Percentiles rank a stretch among this genome's conserved stretches.
These are phyloP conservation scores for Erysimum cheiri DNA, from an alignment of 441 rosid species.

Conservation along the genomic window DNA sequence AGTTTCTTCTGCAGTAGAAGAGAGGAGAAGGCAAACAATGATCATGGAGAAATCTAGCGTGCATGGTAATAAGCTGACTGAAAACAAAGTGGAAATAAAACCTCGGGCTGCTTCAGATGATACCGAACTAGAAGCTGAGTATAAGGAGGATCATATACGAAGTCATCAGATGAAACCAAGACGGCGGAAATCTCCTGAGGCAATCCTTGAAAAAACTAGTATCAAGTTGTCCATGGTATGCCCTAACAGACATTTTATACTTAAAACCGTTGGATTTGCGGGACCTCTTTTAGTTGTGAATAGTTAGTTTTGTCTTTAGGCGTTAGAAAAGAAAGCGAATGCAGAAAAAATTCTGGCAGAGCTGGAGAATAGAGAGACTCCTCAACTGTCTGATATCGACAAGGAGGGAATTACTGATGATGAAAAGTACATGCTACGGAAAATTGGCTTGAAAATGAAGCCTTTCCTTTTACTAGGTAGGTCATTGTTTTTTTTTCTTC, in stretches of 20 bases:
- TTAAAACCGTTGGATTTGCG: constrained; percentile 31
- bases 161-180: constrained; percentile 42
- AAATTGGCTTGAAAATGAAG: constrained; percentile 93
- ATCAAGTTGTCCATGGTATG: constrained; percentile 79
- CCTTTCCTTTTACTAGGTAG: constrained; percentile 90
- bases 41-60: constrained; percentile 47
- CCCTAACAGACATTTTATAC: constrained; percentile 38
- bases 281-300: constrained; percentile 15
- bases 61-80: constrained; percentile 37
- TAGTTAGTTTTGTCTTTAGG: constrained; percentile 54
- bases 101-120: constrained; percentile 34
- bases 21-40: constrained; percentile 63
- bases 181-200: constrained; percentile 56
- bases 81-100: constrained; percentile 40
- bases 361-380: constrained; percentile 56
- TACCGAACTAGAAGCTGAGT: constrained; percentile 40
- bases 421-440: constrained; percentile 94
- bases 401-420: constrained; percentile 88
- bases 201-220: constrained; percentile 61
- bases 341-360: constrained; percentile 82
- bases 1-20: constrained; percentile 87
- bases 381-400: constrained; percentile 63
- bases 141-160: constrained; percentile 40
- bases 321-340: constrained; percentile 78
- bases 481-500: constrained; percentile 42